A percentile compares a stretch with the other conserved stretches of the same genome.
These are phyloP conservation scores for Microcyclospora tardicrescens DNA, from an alignment of 2,329 filamentous ascomycete genomes.

Conservation along the genomic window DNA sequence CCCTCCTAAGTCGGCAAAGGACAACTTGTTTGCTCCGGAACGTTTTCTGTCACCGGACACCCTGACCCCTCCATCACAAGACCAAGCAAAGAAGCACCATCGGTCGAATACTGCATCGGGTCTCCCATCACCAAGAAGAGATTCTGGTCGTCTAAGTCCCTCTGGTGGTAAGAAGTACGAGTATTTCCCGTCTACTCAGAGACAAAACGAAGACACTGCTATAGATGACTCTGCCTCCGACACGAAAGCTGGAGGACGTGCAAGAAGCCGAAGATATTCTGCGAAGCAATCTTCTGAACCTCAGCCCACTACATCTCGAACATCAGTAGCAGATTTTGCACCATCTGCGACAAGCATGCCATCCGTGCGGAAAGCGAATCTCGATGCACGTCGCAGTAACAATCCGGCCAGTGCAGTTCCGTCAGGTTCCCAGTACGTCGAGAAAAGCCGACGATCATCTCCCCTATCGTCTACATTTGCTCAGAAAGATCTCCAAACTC, in stretches of 20 bases:
- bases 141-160: conserved; percentile 14
- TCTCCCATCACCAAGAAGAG: conserved; percentile 13
- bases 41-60: conserved; percentile 38
- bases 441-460: conserved; percentile 15
- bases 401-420: conserved; percentile 11
- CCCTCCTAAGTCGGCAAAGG: not conserved
- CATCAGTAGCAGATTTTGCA: conserved; percentile 15
- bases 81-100: conserved; percentile 1
- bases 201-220: conserved; percentile 10
- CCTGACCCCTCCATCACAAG: conserved; percentile 26
- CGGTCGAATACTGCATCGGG: conserved; percentile 4
- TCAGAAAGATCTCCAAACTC: conserved; percentile 11
- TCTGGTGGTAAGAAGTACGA: conserved; percentile 11
- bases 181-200: conserved; percentile 11
- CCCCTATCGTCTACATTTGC: conserved; percentile 15
- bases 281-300: too few species aligned
- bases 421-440: too few species aligned
- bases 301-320: conserved; percentile 6
- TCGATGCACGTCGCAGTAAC: conserved; percentile 19
- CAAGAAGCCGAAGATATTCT: conserved; percentile 3
- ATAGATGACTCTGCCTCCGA: conserved; percentile 16
- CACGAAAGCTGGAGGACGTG: conserved; percentile 2
- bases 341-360: conserved; percentile 5
- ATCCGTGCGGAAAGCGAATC: conserved; percentile 10
- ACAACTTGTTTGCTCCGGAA: conserved; percentile 12